A percentile compares a stretch with the other conserved stretches of the same genome.
Evolutionary conservation across 2,329 filamentous ascomycete species (phyloP).

Genomic region (Apiospora arundinis): DNA sequence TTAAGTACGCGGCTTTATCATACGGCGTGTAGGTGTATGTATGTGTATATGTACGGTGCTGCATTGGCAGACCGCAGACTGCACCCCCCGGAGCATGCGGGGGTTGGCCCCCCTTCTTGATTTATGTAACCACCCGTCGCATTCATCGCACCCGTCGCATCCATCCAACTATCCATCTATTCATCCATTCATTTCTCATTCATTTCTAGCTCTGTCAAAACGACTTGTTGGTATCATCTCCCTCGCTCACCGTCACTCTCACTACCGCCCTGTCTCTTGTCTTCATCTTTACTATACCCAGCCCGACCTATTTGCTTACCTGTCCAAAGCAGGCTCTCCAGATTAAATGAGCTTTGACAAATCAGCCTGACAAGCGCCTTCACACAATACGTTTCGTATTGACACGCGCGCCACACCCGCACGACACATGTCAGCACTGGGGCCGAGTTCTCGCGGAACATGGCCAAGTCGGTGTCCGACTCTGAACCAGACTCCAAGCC

Average conservation of each 20-base stretch:
- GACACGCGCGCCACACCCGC: background rate
- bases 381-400: background rate
- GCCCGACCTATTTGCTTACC: background rate
- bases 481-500: conserved; percentile 10
- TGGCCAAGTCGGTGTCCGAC: conserved; percentile 17
- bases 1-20: background rate
- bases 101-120: background rate
- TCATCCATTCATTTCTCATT: background rate
- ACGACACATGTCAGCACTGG: background rate
- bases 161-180: background rate
- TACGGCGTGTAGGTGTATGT: background rate
- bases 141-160: background rate
- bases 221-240: no score
- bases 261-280: background rate
- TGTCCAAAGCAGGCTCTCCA: background rate
- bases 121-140: conserved; percentile 9
- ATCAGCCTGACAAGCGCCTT: background rate
- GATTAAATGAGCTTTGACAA: background rate
- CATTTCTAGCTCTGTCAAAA: background rate
- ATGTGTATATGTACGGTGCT: background rate
- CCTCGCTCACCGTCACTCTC: no score
- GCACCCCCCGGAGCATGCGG: conserved; percentile 8
- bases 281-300: background rate
- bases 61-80: no score
- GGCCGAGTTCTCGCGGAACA: conserved; percentile 2